These are phyloP conservation scores for Cyclotella atomus DNA, from an alignment of 108 stramenopile species.

Conservation along the genomic window DNA sequence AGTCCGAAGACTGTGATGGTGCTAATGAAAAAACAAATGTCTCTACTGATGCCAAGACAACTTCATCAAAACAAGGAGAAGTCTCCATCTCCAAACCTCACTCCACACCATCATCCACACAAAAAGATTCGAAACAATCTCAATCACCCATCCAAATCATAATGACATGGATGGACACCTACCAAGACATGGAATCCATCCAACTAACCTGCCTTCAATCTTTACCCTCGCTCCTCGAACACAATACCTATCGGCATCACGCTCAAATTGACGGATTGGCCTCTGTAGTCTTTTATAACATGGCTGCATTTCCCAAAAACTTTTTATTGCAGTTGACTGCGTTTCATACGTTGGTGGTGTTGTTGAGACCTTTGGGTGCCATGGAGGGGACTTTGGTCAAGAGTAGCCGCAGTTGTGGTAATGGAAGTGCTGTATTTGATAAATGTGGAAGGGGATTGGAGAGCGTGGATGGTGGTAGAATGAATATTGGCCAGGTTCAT, in stretches of 20 bases:
- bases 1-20: not conserved
- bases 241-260: slow-evolving; percentile 4
- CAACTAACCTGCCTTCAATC: slow-evolving; percentile 39
- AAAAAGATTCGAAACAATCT: too few relatives aligned
- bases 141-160: slow-evolving; percentile 13
- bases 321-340: slow-evolving; percentile 34
- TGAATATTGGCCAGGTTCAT: not conserved
- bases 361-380: slow-evolving; percentile 53
- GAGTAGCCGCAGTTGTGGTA: not conserved
- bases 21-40: too few relatives aligned
- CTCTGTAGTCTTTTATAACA: slow-evolving; percentile 31
- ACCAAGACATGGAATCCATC: slow-evolving; percentile 25
- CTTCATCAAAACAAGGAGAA: not conserved
- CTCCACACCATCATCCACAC: too few relatives aligned
- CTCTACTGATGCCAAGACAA: too few relatives aligned
- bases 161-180: slow-evolving; percentile 41
- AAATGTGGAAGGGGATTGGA: too few relatives aligned
- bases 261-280: slow-evolving; percentile 38
- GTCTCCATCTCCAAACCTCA: not conserved
- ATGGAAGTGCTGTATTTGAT: not conserved
- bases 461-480: not conserved
- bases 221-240: slow-evolving; percentile 36
- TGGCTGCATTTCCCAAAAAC: slow-evolving; percentile 30
- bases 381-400: slow-evolving; percentile 54
- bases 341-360: slow-evolving; percentile 56